Evolutionary conservation across 1,284 basidiomycete species (phyloP).

Genomic region (Cryptococcus sp.): DNA sequence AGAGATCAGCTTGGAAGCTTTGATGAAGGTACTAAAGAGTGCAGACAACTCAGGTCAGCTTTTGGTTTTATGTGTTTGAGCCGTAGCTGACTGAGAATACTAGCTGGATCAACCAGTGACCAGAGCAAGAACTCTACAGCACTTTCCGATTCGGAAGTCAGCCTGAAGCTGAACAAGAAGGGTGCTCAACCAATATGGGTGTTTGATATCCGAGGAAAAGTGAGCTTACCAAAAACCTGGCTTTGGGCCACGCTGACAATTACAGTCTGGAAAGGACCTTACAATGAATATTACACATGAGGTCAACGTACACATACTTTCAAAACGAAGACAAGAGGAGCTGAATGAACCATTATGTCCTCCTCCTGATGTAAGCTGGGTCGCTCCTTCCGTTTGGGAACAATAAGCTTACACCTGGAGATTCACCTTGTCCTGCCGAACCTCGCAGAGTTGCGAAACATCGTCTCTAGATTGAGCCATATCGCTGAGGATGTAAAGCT

Average conservation of each 20-base stretch:
- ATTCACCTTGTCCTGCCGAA: constrained; percentile 76
- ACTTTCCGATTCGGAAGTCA: constrained; percentile 57
- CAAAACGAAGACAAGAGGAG: constrained; percentile 63
- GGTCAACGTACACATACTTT: constrained; percentile 59
- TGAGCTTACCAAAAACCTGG: not conserved
- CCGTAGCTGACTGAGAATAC: not conserved
- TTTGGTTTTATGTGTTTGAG: no score
- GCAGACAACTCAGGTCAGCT: constrained; percentile 39
- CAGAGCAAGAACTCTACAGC: constrained; percentile 8
- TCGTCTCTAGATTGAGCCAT: constrained; percentile 69
- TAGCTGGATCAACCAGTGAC: constrained; percentile 3
- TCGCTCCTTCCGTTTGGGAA: not conserved
- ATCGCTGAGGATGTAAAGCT: constrained; percentile 71
- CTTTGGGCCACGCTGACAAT: not conserved
- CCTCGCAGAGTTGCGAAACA: constrained; percentile 68
- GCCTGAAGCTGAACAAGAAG: constrained; percentile 61
- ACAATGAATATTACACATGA: constrained; percentile 45
- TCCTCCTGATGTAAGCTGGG: constrained; percentile 66
- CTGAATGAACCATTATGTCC: constrained; percentile 80
- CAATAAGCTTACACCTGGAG: constrained; percentile 47
- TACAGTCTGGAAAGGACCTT: constrained; percentile 22
- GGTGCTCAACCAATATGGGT: constrained; percentile 37
- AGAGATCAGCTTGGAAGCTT: constrained; percentile 59
- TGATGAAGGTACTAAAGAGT: constrained; percentile 63
- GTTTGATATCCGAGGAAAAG: constrained; percentile 38